Percentiles rank a stretch among this genome's conserved stretches.
Evolutionary conservation across 257 asterid genomes (phyloP).

Genomic region (Solanum dulcamara): DNA sequence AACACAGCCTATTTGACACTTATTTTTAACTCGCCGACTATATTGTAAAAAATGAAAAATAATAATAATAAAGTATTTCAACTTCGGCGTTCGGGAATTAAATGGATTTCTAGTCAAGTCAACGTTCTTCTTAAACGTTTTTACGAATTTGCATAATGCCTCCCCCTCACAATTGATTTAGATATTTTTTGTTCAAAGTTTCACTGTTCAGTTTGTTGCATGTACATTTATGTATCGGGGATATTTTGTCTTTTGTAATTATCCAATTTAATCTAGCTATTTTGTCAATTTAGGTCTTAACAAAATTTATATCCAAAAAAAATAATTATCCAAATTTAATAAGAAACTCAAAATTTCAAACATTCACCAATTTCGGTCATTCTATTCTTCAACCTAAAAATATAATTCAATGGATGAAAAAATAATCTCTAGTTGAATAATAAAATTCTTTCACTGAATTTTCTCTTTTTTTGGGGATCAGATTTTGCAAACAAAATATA

Average conservation of each 20-base stretch:
- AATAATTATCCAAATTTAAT: not conserved
- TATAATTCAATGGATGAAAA: not conserved
- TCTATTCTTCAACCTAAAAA: not conserved
- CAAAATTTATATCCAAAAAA: no score
- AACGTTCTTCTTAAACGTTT: not conserved
- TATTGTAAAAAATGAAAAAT: not conserved
- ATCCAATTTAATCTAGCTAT: no score
- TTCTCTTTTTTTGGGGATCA: not conserved
- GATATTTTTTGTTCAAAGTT: no score
- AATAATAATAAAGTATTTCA: not conserved
- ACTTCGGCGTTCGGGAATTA: not conserved
- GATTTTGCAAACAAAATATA: not conserved
- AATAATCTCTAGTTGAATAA: no score
- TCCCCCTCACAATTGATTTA: not conserved
- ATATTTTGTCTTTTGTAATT: no score
- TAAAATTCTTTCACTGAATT: not conserved
- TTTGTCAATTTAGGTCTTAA: no score
- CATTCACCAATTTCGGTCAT: not conserved
- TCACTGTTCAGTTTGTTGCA: no score
- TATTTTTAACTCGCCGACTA: not conserved
- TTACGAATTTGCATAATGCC: not conserved
- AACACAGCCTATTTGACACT: no score
- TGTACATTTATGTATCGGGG: no score
- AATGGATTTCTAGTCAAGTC: not conserved
- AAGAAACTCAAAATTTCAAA: not conserved